phyloP scores from a whole-genome alignment of 306 rosid genomes.

The Vigna mungo region DNA sequence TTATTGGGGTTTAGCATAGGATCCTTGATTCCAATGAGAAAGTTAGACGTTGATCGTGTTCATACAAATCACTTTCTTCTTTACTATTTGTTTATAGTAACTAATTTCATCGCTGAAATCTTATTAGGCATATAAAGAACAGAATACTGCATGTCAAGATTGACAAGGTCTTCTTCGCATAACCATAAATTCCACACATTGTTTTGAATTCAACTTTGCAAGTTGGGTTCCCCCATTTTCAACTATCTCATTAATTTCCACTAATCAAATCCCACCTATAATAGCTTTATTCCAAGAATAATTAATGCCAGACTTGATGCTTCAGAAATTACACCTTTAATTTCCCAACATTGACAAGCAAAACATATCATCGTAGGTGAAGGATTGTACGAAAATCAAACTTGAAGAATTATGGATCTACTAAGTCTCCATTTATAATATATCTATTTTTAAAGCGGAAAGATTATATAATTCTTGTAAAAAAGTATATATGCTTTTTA shows the following conservation, averaged over 20 bases:
- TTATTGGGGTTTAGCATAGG: slow-evolving; percentile 21
- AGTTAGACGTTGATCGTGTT: slow-evolving; percentile 25
- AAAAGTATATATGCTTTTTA: slow-evolving; percentile 6
- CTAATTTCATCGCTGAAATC: not conserved
- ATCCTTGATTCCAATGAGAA: not conserved
- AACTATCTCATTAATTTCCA: not conserved
- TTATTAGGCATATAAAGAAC: not conserved
- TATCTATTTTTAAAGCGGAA: no score
- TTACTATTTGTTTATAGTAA: not conserved
- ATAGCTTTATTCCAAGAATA: not conserved
- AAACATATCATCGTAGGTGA: not conserved
- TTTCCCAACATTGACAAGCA: slow-evolving; percentile 17
- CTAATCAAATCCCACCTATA: not conserved
- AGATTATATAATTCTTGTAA: not conserved
- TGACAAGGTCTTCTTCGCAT: slow-evolving; percentile 33
- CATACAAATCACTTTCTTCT: slow-evolving; percentile 14
- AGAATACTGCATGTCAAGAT: not conserved
- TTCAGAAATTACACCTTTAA: not conserved
- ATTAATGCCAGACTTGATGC: slow-evolving; percentile 32
- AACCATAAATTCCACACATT: not conserved
- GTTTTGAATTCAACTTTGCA: not conserved
- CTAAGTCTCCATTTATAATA: no score
- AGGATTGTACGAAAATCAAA: not conserved
- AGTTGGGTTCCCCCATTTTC: slow-evolving; percentile 21
- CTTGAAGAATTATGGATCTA: no score